Base-by-base conservation (phyloP, 306 rosid genomes). In the Echinosophora koreensis region DNA sequence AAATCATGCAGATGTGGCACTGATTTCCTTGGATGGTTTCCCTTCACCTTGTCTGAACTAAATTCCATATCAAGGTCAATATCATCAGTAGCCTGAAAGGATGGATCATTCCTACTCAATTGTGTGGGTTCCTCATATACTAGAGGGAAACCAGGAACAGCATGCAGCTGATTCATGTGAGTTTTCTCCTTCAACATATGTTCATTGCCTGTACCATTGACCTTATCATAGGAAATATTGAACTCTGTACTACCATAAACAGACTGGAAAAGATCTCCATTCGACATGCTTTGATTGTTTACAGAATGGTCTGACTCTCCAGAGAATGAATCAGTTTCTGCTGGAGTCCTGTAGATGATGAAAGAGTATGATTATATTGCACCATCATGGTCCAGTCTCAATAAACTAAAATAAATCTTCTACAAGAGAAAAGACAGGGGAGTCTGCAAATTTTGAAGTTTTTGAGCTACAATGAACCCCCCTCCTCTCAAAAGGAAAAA, bases 271-370 rank as follows among this genome's bases (percentile, higher is more conserved):
- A 69, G 87, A 67, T 84, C 84, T 41, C 76, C 91, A 7, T 85
- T 89, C 57, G 84, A 80, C 69, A 76, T 72, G 64, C 75, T 54
- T 6, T 66, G 84, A 71, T 85, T 81, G 77, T 83, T 90, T 56
- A 79, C 86, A 9, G 82, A 87, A 85, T 63, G 81, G 82, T 83
- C 90, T 3, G 88, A 88, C 71, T 77, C 90, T 39, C 75, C 91
- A 10, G 89, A 88, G 12, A 75, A 28, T 39, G 96, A 86, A 73
- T 80, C 89, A 62, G 86, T 86, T 52, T 79, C 91, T 62, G 80
- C 91, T 6, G 91, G 92, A 77, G 91, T 81, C 96, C 96, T 90
- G 69, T 44, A 62, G 79, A 60, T 39, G 15, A 74, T 66, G 71
- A 85, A 79, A 41, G 63, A 80, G 28, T 34, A 49, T 52, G 67